Base-by-base conservation (phyloP, 1,284 basidiomycete species). In the Tilletia horrida region DNA sequence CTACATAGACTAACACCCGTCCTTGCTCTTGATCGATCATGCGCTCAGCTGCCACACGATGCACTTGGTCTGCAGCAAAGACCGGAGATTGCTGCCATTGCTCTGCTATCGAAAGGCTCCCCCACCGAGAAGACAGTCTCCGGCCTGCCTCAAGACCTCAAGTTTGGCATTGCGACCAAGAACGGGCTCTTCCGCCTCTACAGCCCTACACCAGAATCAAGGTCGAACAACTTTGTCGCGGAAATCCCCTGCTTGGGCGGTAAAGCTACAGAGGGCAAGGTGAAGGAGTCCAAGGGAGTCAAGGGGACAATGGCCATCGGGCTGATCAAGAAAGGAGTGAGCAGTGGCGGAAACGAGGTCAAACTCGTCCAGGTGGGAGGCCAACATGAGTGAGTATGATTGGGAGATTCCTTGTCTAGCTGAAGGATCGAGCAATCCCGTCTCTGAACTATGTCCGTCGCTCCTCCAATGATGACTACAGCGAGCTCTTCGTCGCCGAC, bases 401-500 rank as follows among this genome's bases (percentile, higher is more conserved):
- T 44, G 43, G 43, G 43, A 44, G 43, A 18, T 44, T 8, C 43
- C n/a, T n/a, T n/a, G n/a, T n/a, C n/a, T n/a, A n/a, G 43, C 18
- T 18, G 43, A 44, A 44, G 43, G 43, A 44, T 44, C 8, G 9
- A 44, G 43, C 9, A 44, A 9, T 44, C 18, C 9, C 18, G 9
- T 18, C 9, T 8, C 43, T 44, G 43, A 18, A 44, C 8, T 18
- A 44, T n/a, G n/a, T n/a, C n/a, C n/a, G n/a, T n/a, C n/a, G n/a
- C n/a, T n/a, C n/a, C n/a, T n/a, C n/a, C 23, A 6, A 21, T 23
- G 23, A 25, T n/a, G 13, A n/a, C 18, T 48, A 7, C 2, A 73
- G 73, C 2, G 44, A 74, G 57, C 29, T 78, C 14, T 70, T 76
- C 21, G 75, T 72, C 2, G 73, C 72, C 3, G 76, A 78, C 29